phyloP scores from a whole-genome alignment of 148 eudicot genomes.

The Rhododendron williamsianum region DNA sequence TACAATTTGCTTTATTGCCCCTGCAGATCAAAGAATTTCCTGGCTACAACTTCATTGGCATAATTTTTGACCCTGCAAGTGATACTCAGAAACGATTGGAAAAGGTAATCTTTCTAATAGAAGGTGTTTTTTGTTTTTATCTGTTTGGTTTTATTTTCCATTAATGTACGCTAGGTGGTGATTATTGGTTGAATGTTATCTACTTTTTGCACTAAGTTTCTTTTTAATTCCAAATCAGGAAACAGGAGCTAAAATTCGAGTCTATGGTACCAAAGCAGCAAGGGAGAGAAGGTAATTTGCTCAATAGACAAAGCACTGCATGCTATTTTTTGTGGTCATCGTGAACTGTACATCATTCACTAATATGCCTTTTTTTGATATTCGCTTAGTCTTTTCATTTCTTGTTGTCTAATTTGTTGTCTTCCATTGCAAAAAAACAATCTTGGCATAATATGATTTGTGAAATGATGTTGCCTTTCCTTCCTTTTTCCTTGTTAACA shows the following conservation, averaged over 20 bases:
- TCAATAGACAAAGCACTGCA: neutral
- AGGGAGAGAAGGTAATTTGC: constrained; percentile 44
- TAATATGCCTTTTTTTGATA: neutral
- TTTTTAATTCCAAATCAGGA: constrained; percentile 43
- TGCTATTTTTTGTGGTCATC: neutral
- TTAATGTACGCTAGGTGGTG: neutral
- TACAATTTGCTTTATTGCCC: constrained; percentile 8
- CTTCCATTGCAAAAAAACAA: neutral
- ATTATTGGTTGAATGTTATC: neutral
- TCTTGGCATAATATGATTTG: neutral
- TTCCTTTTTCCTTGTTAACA: constrained; percentile 3
- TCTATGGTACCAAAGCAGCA: constrained; percentile 54
- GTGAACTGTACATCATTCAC: neutral
- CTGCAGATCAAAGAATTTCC: constrained; percentile 69
- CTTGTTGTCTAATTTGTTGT: neutral
- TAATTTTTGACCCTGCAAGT: constrained; percentile 61
- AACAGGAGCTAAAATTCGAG: constrained; percentile 78
- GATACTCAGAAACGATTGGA: constrained; percentile 80
- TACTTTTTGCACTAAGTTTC: neutral
- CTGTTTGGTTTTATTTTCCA: neutral
- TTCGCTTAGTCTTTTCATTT: neutral
- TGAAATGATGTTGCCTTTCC: neutral
- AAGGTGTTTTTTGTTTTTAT: neutral
- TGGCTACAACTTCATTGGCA: constrained; percentile 64
- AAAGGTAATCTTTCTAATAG: constrained; percentile 42